Conservation (phyloP, 2,329 filamentous ascomycete genomes). For the Pleurostoma richardsiae region DNA sequence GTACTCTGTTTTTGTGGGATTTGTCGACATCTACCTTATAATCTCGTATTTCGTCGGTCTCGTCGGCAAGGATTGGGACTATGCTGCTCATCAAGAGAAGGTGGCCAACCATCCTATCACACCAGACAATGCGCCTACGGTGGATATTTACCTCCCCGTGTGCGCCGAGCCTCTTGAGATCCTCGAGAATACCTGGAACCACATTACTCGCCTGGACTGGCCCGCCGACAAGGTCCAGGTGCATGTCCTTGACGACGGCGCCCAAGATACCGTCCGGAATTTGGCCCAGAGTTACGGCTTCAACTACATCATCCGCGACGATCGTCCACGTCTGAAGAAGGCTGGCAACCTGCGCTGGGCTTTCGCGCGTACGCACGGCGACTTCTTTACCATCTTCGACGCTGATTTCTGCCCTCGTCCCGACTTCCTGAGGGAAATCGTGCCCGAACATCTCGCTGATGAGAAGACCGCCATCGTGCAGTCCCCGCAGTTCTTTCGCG, state of each 20-base stretch:
- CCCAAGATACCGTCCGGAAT: conserved; percentile 19
- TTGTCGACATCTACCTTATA: conserved; percentile 32
- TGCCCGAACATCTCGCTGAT: conserved; percentile 31
- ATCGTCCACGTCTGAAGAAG: conserved; percentile 33
- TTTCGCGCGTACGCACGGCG: conserved; percentile 28
- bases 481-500: conserved; percentile 34
- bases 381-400: conserved; percentile 36
- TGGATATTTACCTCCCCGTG: conserved; percentile 34
- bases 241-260: conserved; percentile 33
- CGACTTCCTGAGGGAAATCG: conserved; percentile 31
- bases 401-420: conserved; percentile 35
- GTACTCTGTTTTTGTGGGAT: conserved; percentile 30
- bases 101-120: conserved; percentile 24
- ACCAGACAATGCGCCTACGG: conserved; percentile 25
- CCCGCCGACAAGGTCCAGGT: conserved; percentile 27
- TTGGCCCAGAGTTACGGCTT: conserved; percentile 27
- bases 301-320: conserved; percentile 32
- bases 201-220: conserved; percentile 27
- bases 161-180: conserved; percentile 35
- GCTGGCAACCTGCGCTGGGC: conserved; percentile 36
- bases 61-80: conserved; percentile 31
- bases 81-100: conserved; percentile 22
- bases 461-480: conserved; percentile 32
- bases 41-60: conserved; percentile 34
- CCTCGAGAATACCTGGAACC: conserved; percentile 28